A percentile compares a stretch with the other conserved stretches of the same genome.
phyloP scores from a whole-genome alignment of 2,329 filamentous ascomycete species.

The Fonsecaea pugnacius region DNA sequence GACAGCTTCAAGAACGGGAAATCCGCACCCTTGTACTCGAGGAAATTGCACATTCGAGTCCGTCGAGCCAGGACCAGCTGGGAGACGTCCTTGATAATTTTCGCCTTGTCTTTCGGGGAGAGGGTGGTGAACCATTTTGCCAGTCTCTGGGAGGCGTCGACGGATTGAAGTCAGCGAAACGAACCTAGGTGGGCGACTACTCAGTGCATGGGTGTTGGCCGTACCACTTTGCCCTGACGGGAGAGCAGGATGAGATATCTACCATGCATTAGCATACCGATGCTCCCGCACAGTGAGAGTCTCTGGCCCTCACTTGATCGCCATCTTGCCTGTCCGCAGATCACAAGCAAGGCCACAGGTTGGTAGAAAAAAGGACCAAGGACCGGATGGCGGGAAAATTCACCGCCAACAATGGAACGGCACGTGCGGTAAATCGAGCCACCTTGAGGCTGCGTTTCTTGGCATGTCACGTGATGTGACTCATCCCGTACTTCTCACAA shows the following conservation, averaged over 20 bases:
- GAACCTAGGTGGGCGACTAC: slow-evolving; percentile 47
- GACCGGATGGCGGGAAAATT: neutral
- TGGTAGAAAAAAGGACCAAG: neutral
- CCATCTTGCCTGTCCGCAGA: slow-evolving; percentile 47
- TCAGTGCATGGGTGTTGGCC: slow-evolving; percentile 49
- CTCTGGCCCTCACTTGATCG: slow-evolving; percentile 56
- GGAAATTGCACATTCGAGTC: slow-evolving; percentile 99
- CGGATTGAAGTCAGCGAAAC: slow-evolving; percentile 39
- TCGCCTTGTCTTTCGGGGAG: slow-evolving; percentile 97
- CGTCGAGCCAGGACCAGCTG: slow-evolving; percentile 93
- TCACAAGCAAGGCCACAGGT: neutral
- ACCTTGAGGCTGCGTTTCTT: too few species aligned
- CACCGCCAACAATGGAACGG: too few species aligned
- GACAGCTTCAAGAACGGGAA: slow-evolving; percentile 14
- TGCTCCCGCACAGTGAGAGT: slow-evolving; percentile 3
- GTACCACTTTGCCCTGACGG: slow-evolving; percentile 97
- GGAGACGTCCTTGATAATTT: slow-evolving; percentile 99
- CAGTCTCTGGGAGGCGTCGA: slow-evolving; percentile 69
- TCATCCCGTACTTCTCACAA: too few species aligned
- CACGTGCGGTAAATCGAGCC: too few species aligned
- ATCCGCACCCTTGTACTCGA: slow-evolving; percentile 89
- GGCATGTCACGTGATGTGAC: too few species aligned
- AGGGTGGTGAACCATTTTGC: slow-evolving; percentile 99
- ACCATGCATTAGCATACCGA: slow-evolving; percentile 28
- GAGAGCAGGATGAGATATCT: slow-evolving; percentile 98